Evolutionary conservation across 352 stramenopile genomes (phyloP).

Genomic region (Aphanomyces stellatus): DNA sequence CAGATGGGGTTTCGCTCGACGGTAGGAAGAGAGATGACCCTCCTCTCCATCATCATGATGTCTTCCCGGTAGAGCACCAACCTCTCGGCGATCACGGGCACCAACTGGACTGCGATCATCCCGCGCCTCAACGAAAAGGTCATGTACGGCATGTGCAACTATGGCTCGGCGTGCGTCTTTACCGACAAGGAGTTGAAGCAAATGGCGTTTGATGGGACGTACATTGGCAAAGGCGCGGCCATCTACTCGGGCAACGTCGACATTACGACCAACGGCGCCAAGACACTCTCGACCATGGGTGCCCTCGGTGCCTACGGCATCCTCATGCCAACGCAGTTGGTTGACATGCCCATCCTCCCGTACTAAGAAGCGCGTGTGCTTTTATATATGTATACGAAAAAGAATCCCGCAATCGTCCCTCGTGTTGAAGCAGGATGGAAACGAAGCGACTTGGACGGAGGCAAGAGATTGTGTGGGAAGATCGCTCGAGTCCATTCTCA

Average conservation of each 20-base stretch:
- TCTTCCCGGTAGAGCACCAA: neutral
- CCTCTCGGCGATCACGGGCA: neutral
- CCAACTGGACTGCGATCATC: conserved; percentile 1
- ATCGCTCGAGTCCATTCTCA: no score
- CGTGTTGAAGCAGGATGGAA: no score
- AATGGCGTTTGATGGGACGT: neutral
- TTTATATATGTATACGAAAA: no score
- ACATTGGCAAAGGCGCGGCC: neutral
- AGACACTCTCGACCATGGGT: neutral
- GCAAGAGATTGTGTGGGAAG: no score
- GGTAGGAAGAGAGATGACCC: neutral
- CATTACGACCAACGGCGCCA: neutral
- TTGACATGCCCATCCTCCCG: neutral
- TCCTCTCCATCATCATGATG: neutral
- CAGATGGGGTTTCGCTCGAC: neutral
- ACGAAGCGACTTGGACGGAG: no score
- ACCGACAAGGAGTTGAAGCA: neutral
- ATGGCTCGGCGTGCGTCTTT: neutral
- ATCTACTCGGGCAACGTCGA: neutral
- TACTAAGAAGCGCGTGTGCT: neutral
- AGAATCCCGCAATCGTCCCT: no score
- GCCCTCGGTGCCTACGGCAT: neutral
- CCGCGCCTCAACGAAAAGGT: neutral
- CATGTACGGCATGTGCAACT: neutral
- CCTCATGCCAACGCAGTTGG: conserved; percentile 3